These are phyloP conservation scores for Talaromyces nanjingensis DNA, from an alignment of 495 filamentous ascomycete genomes.

Conservation along the genomic window DNA sequence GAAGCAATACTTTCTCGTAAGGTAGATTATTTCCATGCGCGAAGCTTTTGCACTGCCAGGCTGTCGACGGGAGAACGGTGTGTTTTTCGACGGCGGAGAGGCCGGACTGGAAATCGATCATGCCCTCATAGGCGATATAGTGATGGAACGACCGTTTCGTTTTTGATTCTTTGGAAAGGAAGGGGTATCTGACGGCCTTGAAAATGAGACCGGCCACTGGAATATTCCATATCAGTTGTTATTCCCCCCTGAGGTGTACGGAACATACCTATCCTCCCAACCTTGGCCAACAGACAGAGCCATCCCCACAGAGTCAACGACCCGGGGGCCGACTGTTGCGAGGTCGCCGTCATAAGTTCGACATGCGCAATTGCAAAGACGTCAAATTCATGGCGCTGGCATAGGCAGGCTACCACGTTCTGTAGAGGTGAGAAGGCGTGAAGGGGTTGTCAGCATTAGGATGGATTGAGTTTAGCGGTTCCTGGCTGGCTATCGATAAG, in stretches of 20 bases:
- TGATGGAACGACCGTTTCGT: not conserved
- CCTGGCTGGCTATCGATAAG: not conserved
- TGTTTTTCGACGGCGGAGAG: not conserved
- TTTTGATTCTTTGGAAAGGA: not conserved
- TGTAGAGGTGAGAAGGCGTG: not conserved
- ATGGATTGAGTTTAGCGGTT: not conserved
- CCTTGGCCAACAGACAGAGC: not conserved
- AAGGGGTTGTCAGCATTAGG: not conserved
- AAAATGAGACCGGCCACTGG: not conserved
- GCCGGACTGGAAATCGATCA: constrained; percentile 1
- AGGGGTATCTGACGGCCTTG: not conserved
- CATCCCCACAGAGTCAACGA: constrained; percentile 1
- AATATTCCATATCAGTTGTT: not conserved
- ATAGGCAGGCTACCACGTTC: not conserved
- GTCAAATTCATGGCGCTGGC: not conserved
- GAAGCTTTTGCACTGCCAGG: not conserved
- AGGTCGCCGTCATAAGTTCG: not conserved
- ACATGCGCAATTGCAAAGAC: not conserved
- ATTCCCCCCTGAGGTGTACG: not conserved
- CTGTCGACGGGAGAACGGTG: not conserved
- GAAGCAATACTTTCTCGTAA: not conserved
- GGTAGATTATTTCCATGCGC: not conserved
- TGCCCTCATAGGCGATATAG: not conserved
- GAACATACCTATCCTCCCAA: not conserved
- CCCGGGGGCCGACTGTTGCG: not conserved